These are phyloP conservation scores for Sclerotinia minor DNA, from an alignment of 2,329 filamentous ascomycete genomes.

Conservation along the genomic window DNA sequence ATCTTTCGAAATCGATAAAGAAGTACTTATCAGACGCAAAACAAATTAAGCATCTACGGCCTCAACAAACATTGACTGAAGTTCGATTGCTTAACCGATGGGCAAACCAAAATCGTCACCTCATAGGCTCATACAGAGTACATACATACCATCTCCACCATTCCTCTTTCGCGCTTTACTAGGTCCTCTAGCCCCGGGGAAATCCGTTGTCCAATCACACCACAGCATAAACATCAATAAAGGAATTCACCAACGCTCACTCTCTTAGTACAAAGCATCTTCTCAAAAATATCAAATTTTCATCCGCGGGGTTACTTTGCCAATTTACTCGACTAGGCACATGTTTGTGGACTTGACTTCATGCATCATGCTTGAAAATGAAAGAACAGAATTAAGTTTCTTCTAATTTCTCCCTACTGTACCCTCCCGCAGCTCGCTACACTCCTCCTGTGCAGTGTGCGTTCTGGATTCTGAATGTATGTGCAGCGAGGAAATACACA, in stretches of 20 bases:
- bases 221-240: not conserved
- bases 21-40: not conserved
- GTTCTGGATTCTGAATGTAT: no score
- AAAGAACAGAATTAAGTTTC: not conserved
- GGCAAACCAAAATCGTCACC: not conserved
- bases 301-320: slow-evolving; percentile 2
- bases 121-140: not conserved
- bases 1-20: slow-evolving; percentile 4
- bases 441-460: no score
- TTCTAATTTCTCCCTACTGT: not conserved
- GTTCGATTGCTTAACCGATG: not conserved
- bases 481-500: no score
- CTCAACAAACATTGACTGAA: slow-evolving; percentile 2
- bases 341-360: not conserved
- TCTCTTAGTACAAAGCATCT: not conserved
- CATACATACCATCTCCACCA: not conserved
- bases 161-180: not conserved
- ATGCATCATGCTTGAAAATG: slow-evolving; percentile 6
- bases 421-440: not conserved
- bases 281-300: not conserved
- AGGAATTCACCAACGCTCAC: not conserved
- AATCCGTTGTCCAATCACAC: not conserved
- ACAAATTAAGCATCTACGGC: not conserved
- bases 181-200: not conserved
- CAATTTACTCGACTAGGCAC: not conserved